phyloP scores from a whole-genome alignment of 1,284 basidiomycete genomes.

The Inonotus obliquus region DNA sequence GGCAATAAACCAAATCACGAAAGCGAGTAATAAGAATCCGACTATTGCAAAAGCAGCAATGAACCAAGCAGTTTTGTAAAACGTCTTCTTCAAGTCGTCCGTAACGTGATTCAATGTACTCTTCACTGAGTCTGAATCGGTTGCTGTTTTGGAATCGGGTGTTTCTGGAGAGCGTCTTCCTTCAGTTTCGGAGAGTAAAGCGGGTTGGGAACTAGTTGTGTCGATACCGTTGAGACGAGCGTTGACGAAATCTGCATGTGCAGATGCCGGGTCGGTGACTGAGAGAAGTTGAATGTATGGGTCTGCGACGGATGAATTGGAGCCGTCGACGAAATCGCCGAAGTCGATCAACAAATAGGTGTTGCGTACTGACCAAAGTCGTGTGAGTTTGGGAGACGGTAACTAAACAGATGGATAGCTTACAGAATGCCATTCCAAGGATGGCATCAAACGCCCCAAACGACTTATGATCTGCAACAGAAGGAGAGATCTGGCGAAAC shows the following conservation, averaged over 20 bases:
- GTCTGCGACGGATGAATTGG: slow-evolving; percentile 18
- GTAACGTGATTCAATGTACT: background rate
- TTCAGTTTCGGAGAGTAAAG: slow-evolving; percentile 18
- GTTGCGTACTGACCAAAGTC: slow-evolving; percentile 20
- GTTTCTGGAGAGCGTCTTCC: slow-evolving; percentile 15
- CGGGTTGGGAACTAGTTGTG: slow-evolving; percentile 19
- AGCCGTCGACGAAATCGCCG: slow-evolving; percentile 26
- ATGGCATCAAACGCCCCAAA: slow-evolving; percentile 23
- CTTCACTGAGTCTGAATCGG: slow-evolving; percentile 3
- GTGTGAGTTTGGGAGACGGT: too few relatives aligned
- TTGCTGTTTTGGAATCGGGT: background rate
- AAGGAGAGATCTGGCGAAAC: slow-evolving; percentile 23
- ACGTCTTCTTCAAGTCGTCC: slow-evolving; percentile 7
- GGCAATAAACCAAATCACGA: slow-evolving; percentile 1
- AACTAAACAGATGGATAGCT: slow-evolving; percentile 7
- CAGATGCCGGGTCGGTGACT: slow-evolving; percentile 18
- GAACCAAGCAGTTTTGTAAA: slow-evolving; percentile 17
- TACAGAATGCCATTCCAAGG: slow-evolving; percentile 25
- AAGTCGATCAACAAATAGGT: slow-evolving; percentile 22
- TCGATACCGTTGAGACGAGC: slow-evolving; percentile 19
- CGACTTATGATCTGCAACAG: slow-evolving; percentile 7
- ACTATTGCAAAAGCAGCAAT: slow-evolving; percentile 8
- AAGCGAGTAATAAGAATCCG: slow-evolving; percentile 1
- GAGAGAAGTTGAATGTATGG: slow-evolving; percentile 25
- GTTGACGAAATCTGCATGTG: slow-evolving; percentile 24